These are phyloP conservation scores for Triticum turgidum DNA, from an alignment of 176 grass and related monocot species.

Conservation along the genomic window DNA sequence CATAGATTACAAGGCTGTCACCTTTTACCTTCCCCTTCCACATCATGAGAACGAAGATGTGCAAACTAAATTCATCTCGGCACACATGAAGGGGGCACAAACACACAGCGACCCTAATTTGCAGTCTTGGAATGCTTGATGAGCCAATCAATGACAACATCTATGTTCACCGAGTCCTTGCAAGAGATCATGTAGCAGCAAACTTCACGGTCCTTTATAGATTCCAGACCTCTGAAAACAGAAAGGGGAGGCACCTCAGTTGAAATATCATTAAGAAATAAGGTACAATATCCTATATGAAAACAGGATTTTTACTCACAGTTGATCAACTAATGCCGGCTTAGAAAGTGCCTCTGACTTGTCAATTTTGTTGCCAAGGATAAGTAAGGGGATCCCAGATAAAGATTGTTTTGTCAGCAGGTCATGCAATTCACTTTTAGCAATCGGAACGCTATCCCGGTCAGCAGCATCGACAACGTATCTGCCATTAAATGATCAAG, in stretches of 20 bases:
- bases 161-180: slow-evolving; percentile 98
- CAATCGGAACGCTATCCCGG: slow-evolving; percentile 79
- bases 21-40: slow-evolving; percentile 16
- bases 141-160: slow-evolving; percentile 90
- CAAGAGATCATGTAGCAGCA: slow-evolving; percentile 99
- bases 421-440: slow-evolving; percentile 95
- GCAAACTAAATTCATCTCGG: slow-evolving; percentile 39
- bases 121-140: slow-evolving; percentile 96
- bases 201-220: slow-evolving; percentile 84
- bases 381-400: slow-evolving; percentile 82
- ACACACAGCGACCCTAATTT: slow-evolving; percentile 33
- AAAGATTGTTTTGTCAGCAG: slow-evolving; percentile 86
- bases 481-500: slow-evolving; percentile 41
- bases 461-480: slow-evolving; percentile 94
- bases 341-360: slow-evolving; percentile 95
- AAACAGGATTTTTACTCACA: slow-evolving; percentile 56
- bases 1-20: slow-evolving; percentile 36
- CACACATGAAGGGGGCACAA: slow-evolving; percentile 36
- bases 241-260: slow-evolving; percentile 15
- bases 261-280: slow-evolving; percentile 27
- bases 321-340: slow-evolving; percentile 80
- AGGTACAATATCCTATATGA: not conserved
- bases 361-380: slow-evolving; percentile 98
- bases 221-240: slow-evolving; percentile 67
- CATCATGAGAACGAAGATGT: slow-evolving; percentile 30